Evolutionary conservation across 805 yeast species (phyloP).

Genomic region (Lipomyces orientalis): DNA sequence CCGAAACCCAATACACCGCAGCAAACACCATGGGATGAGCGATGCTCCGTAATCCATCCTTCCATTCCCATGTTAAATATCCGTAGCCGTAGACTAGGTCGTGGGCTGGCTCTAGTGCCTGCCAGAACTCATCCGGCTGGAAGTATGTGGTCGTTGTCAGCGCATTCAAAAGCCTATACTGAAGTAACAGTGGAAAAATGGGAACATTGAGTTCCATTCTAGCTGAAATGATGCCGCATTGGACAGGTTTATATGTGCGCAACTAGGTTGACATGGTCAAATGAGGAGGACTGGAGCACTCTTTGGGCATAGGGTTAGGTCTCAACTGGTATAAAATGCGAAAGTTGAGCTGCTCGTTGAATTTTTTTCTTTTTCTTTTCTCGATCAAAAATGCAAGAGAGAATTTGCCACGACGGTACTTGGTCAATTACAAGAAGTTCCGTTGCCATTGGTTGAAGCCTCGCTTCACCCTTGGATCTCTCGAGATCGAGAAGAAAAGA

Average conservation of each 20-base stretch:
- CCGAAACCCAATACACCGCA: slow-evolving; percentile 49
- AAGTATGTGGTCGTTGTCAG: slow-evolving; percentile 73
- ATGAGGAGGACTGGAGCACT: too few species aligned
- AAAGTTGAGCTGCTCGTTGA: too few species aligned
- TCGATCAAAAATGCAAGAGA: slow-evolving; percentile 37
- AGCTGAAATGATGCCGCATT: background rate
- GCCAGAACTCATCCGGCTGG: slow-evolving; percentile 97
- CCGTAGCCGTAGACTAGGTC: slow-evolving; percentile 76
- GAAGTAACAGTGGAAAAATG: slow-evolving; percentile 35
- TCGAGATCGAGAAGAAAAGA: slow-evolving; percentile 26
- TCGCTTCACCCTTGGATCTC: slow-evolving; percentile 15
- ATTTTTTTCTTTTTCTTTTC: slow-evolving; percentile 22
- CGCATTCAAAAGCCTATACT: slow-evolving; percentile 66
- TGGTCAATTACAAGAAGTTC: slow-evolving; percentile 19
- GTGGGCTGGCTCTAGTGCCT: slow-evolving; percentile 92
- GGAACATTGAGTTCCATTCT: slow-evolving; percentile 1
- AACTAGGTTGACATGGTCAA: too few species aligned
- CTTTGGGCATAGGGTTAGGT: slow-evolving; percentile 2
- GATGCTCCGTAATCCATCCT: slow-evolving; percentile 71
- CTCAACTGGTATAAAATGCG: background rate
- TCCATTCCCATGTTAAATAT: slow-evolving; percentile 94
- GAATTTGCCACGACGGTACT: slow-evolving; percentile 37
- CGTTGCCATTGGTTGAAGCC: slow-evolving; percentile 34
- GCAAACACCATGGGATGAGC: slow-evolving; percentile 79
- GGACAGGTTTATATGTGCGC: background rate